Evolutionary conservation across 176 grass and related monocot species (phyloP).

Genomic region (Rhynchospora tenuis): DNA sequence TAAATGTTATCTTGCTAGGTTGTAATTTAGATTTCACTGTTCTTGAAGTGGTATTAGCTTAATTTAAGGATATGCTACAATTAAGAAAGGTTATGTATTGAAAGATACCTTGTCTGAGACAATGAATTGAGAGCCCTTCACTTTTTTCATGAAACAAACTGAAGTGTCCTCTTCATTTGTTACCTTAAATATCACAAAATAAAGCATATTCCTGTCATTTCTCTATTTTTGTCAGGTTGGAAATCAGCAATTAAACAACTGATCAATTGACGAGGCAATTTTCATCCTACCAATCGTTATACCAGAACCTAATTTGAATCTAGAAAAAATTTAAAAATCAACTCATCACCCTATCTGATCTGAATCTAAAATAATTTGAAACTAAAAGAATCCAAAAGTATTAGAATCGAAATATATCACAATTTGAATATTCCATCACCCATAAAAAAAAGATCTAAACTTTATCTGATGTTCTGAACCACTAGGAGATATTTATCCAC

Average conservation of each 20-base stretch:
- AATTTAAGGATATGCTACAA: not conserved
- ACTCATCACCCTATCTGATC: no score
- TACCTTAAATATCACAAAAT: slow-evolving; percentile 37
- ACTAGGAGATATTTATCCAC: no score
- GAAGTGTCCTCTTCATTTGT: slow-evolving; percentile 54
- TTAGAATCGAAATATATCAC: no score
- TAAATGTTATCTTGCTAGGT: not conserved
- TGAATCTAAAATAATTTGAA: no score
- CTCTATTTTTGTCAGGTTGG: not conserved
- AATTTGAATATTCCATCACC: no score
- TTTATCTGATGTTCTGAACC: no score
- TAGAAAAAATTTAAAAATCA: no score
- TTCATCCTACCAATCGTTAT: no score
- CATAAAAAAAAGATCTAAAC: no score
- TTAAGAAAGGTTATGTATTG: not conserved
- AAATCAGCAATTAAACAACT: not conserved
- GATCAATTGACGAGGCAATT: no score
- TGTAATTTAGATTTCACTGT: not conserved
- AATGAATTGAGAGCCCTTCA: slow-evolving; percentile 65
- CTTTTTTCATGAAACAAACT: slow-evolving; percentile 52
- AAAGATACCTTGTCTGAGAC: slow-evolving; percentile 89
- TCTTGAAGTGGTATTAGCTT: not conserved
- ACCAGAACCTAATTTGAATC: no score
- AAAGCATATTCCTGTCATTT: not conserved
- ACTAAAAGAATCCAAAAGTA: no score